Conservation (phyloP, 805 yeast genomes). For the Lipomyces orientalis region DNA sequence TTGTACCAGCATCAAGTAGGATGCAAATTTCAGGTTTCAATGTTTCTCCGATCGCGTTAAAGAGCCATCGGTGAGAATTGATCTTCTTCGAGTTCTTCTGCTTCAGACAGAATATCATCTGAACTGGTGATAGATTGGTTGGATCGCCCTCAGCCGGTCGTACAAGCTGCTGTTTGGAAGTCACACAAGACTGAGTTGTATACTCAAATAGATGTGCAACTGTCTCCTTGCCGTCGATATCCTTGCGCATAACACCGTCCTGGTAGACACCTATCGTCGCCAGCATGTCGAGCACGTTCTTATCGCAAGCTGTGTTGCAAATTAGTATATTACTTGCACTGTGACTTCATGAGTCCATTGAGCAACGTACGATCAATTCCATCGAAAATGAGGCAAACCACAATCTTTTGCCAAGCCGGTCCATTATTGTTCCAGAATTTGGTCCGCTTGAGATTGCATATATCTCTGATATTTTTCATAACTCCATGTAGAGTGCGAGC, state of each 20-base stretch:
- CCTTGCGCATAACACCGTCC: constrained; percentile 66
- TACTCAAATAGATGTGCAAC: constrained; percentile 71
- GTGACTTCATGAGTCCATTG: neutral
- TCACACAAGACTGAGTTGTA: constrained; percentile 58
- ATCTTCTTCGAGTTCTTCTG: constrained; percentile 68
- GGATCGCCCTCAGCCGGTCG: constrained; percentile 58
- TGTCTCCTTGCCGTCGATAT: constrained; percentile 63
- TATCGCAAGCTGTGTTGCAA: constrained; percentile 53
- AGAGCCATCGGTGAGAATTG: constrained; percentile 73
- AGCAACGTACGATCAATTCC: constrained; percentile 57
- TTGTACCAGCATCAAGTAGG: constrained; percentile 68
- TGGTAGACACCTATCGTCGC: constrained; percentile 71
- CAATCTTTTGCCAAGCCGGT: constrained; percentile 68
- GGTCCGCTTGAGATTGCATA: constrained; percentile 55
- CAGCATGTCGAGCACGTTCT: constrained; percentile 63
- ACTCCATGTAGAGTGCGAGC: constrained; percentile 66
- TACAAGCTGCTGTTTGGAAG: constrained; percentile 53
- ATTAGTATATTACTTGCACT: neutral
- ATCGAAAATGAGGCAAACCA: constrained; percentile 67
- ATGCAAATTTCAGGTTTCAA: constrained; percentile 63
- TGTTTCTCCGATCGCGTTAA: constrained; percentile 65
- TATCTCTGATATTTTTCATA: constrained; percentile 66
- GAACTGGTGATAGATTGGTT: constrained; percentile 66
- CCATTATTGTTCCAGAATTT: constrained; percentile 57
- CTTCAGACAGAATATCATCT: constrained; percentile 64